phyloP scores from a whole-genome alignment of 2,329 filamentous ascomycete species.

The Tolypocladium inflatum region DNA sequence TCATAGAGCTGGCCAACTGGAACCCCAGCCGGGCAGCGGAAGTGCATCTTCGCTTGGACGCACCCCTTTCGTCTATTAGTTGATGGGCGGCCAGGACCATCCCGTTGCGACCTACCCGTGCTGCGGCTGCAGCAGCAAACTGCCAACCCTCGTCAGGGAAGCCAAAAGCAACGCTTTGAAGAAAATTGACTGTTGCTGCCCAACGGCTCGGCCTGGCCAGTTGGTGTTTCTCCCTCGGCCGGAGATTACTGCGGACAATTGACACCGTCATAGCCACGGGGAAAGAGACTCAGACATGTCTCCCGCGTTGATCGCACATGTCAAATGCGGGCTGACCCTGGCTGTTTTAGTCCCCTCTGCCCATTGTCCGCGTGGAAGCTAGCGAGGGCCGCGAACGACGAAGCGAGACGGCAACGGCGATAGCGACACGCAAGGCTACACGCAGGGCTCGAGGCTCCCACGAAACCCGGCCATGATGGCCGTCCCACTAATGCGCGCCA shows the following conservation, averaged over 20 bases:
- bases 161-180: not conserved
- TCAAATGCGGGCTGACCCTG: not conserved
- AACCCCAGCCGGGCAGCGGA: constrained; percentile 28
- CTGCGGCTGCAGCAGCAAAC: not conserved
- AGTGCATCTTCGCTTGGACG: constrained; percentile 28
- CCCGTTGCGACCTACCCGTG: not conserved
- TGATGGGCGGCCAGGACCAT: not conserved
- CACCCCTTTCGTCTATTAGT: constrained; percentile 5
- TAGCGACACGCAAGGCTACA: not conserved
- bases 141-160: not conserved
- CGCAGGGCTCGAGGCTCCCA: not conserved
- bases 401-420: not conserved
- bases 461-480: not conserved
- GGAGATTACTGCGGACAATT: not conserved
- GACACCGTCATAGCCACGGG: not conserved
- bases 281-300: not conserved
- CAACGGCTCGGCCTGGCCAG: constrained; percentile 11
- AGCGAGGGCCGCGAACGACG: not conserved
- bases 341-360: not conserved
- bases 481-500: not conserved
- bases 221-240: constrained; percentile 11
- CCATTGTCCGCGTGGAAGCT: not conserved
- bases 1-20: constrained; percentile 32
- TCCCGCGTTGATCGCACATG: not conserved
- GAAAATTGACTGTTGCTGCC: constrained; percentile 20